Conservation (phyloP, 352 stramenopile species). For the Phytopythium kandeliae region DNA sequence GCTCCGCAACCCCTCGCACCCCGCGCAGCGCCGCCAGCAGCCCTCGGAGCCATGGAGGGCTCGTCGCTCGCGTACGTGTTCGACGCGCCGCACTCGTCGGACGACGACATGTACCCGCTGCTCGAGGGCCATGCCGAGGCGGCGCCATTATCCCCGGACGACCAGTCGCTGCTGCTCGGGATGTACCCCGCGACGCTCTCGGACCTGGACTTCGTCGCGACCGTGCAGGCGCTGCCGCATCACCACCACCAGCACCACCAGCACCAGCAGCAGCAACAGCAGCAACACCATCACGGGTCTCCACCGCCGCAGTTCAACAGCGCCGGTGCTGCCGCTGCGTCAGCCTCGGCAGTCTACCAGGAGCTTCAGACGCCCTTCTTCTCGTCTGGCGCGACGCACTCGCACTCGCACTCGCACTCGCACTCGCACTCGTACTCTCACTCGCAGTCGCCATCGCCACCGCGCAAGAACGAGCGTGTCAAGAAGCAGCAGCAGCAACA, state of each 20-base stretch:
- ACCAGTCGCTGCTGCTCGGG: slow-evolving; percentile 51
- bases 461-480: slow-evolving; percentile 3
- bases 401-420: no score
- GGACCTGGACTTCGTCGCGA: slow-evolving; percentile 61
- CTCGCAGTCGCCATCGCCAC: slow-evolving; percentile 3
- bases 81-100: slow-evolving; percentile 21
- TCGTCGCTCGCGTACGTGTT: slow-evolving; percentile 44
- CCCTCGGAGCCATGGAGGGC: slow-evolving; percentile 13
- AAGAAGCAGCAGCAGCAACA: slow-evolving; percentile 3
- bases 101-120: slow-evolving; percentile 64
- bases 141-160: slow-evolving; percentile 32
- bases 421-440: no score
- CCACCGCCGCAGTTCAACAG: no score
- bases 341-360: slow-evolving; percentile 15
- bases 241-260: slow-evolving; percentile 21
- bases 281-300: slow-evolving; percentile 17
- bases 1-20: not conserved
- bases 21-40: not conserved
- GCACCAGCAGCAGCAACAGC: slow-evolving; percentile 15
- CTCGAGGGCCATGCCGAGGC: slow-evolving; percentile 23
- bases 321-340: not conserved
- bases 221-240: slow-evolving; percentile 39
- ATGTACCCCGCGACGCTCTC: slow-evolving; percentile 49
- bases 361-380: slow-evolving; percentile 16
- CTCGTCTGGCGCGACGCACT: slow-evolving; percentile 6